Conservation (phyloP, 164 flowering plant species). For the Vitis rotundifolia region DNA sequence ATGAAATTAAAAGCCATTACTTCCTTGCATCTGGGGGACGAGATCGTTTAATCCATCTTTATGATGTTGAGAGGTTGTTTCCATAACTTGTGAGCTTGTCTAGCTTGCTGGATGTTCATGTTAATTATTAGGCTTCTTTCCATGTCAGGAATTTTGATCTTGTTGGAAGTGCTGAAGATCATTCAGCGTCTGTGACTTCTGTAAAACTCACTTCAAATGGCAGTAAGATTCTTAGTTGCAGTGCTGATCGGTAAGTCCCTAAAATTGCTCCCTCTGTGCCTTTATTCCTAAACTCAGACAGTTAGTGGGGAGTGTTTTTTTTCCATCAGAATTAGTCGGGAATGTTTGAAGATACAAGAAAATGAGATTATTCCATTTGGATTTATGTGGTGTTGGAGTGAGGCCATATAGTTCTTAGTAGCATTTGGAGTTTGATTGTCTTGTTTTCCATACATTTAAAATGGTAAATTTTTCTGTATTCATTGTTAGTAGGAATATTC, state of each 20-base stretch:
- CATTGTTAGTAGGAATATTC: too few relatives aligned
- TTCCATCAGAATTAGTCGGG: too few relatives aligned
- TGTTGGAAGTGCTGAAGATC: constrained; percentile 58
- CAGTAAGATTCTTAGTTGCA: constrained; percentile 57
- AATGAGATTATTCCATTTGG: too few relatives aligned
- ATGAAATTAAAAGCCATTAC: constrained; percentile 20
- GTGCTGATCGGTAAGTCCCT: constrained; percentile 63
- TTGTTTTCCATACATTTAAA: too few relatives aligned
- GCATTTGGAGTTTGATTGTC: too few relatives aligned
- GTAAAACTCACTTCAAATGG: constrained; percentile 49
- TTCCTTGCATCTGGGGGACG: constrained; percentile 74
- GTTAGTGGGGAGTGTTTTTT: too few relatives aligned
- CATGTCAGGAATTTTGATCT: constrained; percentile 57
- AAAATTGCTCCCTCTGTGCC: background rate
- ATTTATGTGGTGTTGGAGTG: too few relatives aligned
- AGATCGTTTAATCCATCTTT: constrained; percentile 59
- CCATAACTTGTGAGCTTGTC: background rate
- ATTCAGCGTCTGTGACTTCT: constrained; percentile 70
- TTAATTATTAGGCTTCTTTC: constrained; percentile 12
- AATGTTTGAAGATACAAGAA: too few relatives aligned
- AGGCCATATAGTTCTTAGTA: too few relatives aligned
- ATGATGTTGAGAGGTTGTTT: constrained; percentile 60
- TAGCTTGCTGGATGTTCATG: constrained; percentile 1
- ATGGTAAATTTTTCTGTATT: too few relatives aligned
- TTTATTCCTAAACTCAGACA: too few relatives aligned